These are phyloP conservation scores for Clarireedia sp. DNA, from an alignment of 2,329 filamentous ascomycete species.

Conservation along the genomic window DNA sequence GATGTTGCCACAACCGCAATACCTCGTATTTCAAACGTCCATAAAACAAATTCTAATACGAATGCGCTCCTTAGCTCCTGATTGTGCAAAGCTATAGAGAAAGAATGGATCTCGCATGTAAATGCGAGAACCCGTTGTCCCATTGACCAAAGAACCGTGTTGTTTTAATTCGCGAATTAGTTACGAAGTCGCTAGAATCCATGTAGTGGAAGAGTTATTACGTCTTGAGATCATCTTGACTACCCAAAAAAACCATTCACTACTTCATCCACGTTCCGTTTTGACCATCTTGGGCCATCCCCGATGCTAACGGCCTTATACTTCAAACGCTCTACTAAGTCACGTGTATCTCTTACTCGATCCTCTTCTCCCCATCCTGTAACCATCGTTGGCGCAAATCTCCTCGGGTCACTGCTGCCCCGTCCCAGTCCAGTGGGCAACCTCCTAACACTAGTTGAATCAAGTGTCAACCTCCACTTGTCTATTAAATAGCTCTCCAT, in stretches of 20 bases:
- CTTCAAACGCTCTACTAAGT: constrained; percentile 11
- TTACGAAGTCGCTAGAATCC: too few relatives aligned
- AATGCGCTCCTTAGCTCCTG: too few relatives aligned
- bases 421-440: constrained; percentile 2
- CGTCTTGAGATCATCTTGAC: too few relatives aligned
- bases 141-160: too few relatives aligned
- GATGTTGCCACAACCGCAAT: too few relatives aligned
- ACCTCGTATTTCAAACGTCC: too few relatives aligned
- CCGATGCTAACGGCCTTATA: constrained; percentile 10
- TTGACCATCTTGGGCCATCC: constrained; percentile 14
- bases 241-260: background rate
- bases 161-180: too few relatives aligned
- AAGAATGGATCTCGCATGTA: too few relatives aligned
- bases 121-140: too few relatives aligned
- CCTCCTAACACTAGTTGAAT: constrained; percentile 5
- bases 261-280: background rate
- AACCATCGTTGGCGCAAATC: constrained; percentile 14
- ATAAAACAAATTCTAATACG: too few relatives aligned
- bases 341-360: constrained; percentile 4
- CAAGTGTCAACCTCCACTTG: constrained; percentile 11
- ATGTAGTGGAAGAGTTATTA: too few relatives aligned
- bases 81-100: too few relatives aligned
- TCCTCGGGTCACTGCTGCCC: background rate
- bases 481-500: constrained; percentile 14
- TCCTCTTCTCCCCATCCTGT: constrained; percentile 8